phyloP scores from a whole-genome alignment of 441 rosid species.

The Mallotus japonicus region DNA sequence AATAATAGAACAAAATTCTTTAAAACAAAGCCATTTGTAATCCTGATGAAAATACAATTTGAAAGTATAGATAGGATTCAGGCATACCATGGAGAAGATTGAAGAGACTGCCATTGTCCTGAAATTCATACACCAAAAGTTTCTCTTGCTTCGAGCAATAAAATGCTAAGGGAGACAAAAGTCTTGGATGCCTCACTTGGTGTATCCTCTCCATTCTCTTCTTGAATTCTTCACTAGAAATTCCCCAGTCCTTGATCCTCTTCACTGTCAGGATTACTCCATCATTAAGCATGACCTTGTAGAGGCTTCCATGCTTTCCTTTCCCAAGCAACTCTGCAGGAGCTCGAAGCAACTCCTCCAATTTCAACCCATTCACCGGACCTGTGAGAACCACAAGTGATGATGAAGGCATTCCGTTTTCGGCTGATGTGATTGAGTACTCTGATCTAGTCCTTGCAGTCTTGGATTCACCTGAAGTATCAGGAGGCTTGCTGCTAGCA shows the following conservation, averaged over 20 bases:
- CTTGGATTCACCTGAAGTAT: conserved; percentile 30
- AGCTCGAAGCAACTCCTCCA: conserved; percentile 59
- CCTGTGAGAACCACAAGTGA: conserved; percentile 43
- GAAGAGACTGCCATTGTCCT: conserved; percentile 58
- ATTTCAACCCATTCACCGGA: conserved; percentile 41
- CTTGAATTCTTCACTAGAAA: conserved; percentile 41
- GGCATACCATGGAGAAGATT: conserved; percentile 50
- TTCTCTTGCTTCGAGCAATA: conserved; percentile 62
- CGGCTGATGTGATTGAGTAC: conserved; percentile 47
- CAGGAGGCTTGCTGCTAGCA: conserved; percentile 20
- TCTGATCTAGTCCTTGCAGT: conserved; percentile 37
- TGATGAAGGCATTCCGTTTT: conserved; percentile 32
- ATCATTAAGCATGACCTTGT: conserved; percentile 42
- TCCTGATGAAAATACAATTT: background rate
- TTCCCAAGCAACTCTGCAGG: conserved; percentile 60
- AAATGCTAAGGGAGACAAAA: conserved; percentile 44
- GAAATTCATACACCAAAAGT: conserved; percentile 53
- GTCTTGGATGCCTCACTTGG: conserved; percentile 44
- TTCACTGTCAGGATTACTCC: conserved; percentile 47
- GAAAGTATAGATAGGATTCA: background rate
- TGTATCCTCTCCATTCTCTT: conserved; percentile 45
- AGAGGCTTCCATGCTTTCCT: conserved; percentile 60
- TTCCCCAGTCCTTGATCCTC: conserved; percentile 43
- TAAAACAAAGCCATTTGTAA: background rate
- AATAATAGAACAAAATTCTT: conserved; percentile 5